phyloP scores from a whole-genome alignment of 192 early-diverging fungal species.

The Podila verticillata region DNA sequence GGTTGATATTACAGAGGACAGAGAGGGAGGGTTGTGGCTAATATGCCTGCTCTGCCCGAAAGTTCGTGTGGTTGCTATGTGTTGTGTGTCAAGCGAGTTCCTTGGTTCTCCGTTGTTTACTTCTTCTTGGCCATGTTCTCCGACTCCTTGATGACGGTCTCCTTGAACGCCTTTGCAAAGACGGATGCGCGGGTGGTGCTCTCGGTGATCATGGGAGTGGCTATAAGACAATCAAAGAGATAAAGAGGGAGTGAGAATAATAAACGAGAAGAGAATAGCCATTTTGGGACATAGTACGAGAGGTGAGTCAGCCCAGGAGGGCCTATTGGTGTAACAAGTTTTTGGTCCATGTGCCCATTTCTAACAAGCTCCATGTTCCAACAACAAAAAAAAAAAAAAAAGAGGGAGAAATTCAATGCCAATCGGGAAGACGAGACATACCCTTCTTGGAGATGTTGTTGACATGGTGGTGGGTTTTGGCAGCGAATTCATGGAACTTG shows the following conservation, averaged over 20 bases:
- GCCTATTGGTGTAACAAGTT: too few species aligned
- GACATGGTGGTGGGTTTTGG: constrained; percentile 51
- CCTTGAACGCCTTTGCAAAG: constrained; percentile 54
- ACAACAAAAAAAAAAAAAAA: background rate
- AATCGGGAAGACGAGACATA: background rate
- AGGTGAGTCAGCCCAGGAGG: too few species aligned
- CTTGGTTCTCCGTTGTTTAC: constrained; percentile 6
- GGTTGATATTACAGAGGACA: too few species aligned
- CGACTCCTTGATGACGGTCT: constrained; percentile 50
- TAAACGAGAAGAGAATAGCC: constrained; percentile 6
- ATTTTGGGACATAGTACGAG: background rate
- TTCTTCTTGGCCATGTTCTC: constrained; percentile 48
- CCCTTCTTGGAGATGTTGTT: constrained; percentile 42
- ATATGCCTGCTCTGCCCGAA: too few species aligned
- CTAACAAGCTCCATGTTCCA: background rate
- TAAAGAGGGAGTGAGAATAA: background rate
- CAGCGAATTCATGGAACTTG: constrained; percentile 47
- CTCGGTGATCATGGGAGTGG: constrained; percentile 36
- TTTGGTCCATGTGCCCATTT: too few species aligned
- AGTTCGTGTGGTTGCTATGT: too few species aligned
- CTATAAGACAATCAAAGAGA: background rate
- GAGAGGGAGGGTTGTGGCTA: too few species aligned
- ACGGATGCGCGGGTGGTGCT: constrained; percentile 39
- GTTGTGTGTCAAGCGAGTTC: background rate
- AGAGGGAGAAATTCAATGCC: background rate